Base-by-base conservation (phyloP, 139 green algal genomes). In the Chlamydomonas schloesseri region DNA sequence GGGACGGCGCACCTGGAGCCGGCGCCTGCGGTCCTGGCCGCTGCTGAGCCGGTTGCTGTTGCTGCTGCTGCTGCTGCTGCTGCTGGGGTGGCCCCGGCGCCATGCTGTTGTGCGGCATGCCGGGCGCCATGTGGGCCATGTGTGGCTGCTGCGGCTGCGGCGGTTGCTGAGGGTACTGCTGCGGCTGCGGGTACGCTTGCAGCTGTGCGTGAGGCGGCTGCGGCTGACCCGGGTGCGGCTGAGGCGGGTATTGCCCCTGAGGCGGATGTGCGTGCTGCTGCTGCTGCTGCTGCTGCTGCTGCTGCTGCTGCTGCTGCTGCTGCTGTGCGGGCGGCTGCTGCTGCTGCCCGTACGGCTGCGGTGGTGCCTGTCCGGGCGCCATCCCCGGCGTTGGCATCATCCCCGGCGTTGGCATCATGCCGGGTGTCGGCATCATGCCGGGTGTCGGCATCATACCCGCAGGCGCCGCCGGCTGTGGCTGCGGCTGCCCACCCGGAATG, bases 371-470 rank as follows among this genome's bases (percentile, higher is more conserved):
- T 18, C 36, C 34, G 10, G 37, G 69, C 69, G 26, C 18, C 34
- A 28, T 47, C 1, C 36, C 34, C 68, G 34, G 18, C 1, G 18
- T 73, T 17, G 62, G 77, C 62, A 74, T 73, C 76, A 73, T 73
- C 4, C 76, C 76, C 6, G 73, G 31, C 15, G 64, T 71, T 5
- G 64, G 64, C 64, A 71, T 71, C 64, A 71, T 71, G 18, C 64
- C 64, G 11, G 53, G 73, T 34, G 64, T 65, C 3, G 78, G 62
- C n/a, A 74, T 68, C 64, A 68, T 68, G 21, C 79, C 79, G 0
- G 65, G 79, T 26, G 79, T 76, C 6, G 79, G 79, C 79, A 85
- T 85, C 79, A 85, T 50, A 17, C 55, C 55, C 13, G 20, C 55
- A 24, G 55, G 55, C 10, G 55, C 55, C 55, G 20, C 55, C 21